These are phyloP conservation scores for Rosa hybrid DNA, from an alignment of 331 rosid genomes.

Conservation along the genomic window DNA sequence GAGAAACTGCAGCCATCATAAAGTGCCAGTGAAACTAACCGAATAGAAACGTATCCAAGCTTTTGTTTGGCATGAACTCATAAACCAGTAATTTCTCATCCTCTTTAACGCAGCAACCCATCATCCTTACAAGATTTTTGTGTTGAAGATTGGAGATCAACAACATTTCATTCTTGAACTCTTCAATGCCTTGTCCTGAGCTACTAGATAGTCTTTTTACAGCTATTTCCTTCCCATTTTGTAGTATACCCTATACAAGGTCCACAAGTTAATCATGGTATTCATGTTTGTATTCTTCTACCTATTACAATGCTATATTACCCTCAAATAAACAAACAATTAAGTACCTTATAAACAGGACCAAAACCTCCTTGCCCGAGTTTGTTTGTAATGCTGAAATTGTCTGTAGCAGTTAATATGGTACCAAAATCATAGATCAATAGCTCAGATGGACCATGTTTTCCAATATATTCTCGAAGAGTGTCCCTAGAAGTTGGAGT, in stretches of 20 bases:
- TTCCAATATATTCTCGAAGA: too few relatives aligned
- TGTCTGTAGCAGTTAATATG: too few relatives aligned
- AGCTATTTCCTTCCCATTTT: slow-evolving; percentile 34
- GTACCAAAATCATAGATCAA: too few relatives aligned
- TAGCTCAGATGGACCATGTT: too few relatives aligned
- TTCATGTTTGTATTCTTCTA: background rate
- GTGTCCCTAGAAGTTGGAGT: too few relatives aligned
- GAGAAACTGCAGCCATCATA: too few relatives aligned
- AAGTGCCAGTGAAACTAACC: slow-evolving; percentile 14
- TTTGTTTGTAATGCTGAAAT: too few relatives aligned
- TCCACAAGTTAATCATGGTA: background rate
- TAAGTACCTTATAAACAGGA: too few relatives aligned
- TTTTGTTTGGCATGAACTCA: slow-evolving; percentile 32
- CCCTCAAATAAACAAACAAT: too few relatives aligned
- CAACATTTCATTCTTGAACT: slow-evolving; percentile 42
- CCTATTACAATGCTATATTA: too few relatives aligned
- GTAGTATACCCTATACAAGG: slow-evolving; percentile 34
- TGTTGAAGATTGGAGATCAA: slow-evolving; percentile 48
- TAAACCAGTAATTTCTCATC: slow-evolving; percentile 48
- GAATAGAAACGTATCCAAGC: slow-evolving; percentile 26
- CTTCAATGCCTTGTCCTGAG: slow-evolving; percentile 47
- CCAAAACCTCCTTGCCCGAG: too few relatives aligned
- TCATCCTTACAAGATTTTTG: slow-evolving; percentile 37
- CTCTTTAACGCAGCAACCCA: slow-evolving; percentile 37
- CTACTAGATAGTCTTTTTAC: slow-evolving; percentile 41